phyloP scores from a whole-genome alignment of 768 basidiomycete genomes.

The Phallus indusiatus region DNA sequence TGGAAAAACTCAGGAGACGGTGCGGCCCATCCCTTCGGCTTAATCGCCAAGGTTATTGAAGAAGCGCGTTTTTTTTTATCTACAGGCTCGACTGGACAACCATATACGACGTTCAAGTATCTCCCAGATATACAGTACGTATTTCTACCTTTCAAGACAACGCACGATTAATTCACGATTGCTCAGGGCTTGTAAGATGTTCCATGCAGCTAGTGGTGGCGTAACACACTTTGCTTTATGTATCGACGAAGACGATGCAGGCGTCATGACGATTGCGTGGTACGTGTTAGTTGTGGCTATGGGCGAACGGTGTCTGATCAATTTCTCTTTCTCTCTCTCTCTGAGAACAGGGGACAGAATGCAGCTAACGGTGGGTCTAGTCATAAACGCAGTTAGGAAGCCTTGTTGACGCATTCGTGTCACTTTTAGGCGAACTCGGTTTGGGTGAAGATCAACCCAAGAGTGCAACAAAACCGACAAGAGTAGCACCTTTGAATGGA shows the following conservation, averaged over 20 bases:
- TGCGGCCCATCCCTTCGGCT: slow-evolving; percentile 15
- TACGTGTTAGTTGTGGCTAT: slow-evolving; percentile 7
- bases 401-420: slow-evolving; percentile 3
- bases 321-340: slow-evolving; percentile 14
- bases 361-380: slow-evolving; percentile 62
- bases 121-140: slow-evolving; percentile 79
- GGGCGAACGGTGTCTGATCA: too few species aligned
- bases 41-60: too few species aligned
- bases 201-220: slow-evolving; percentile 64
- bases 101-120: slow-evolving; percentile 78
- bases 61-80: slow-evolving; percentile 5
- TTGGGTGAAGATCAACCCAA: slow-evolving; percentile 74
- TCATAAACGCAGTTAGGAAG: not conserved
- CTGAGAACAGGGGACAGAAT: slow-evolving; percentile 46
- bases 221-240: slow-evolving; percentile 82
- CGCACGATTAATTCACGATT: not conserved
- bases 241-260: slow-evolving; percentile 55
- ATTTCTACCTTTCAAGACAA: not conserved
- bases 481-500: slow-evolving; percentile 59
- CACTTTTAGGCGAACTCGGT: slow-evolving; percentile 59
- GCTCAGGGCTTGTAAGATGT: slow-evolving; percentile 69
- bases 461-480: slow-evolving; percentile 76
- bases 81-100: slow-evolving; percentile 77
- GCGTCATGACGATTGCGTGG: slow-evolving; percentile 78
- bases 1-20: slow-evolving; percentile 97